Evolutionary conservation across 192 early-diverging fungal genomes (phyloP), one percentile per base, ranked within the genome.

Genomic region (Umbelopsis sp.): DNA sequence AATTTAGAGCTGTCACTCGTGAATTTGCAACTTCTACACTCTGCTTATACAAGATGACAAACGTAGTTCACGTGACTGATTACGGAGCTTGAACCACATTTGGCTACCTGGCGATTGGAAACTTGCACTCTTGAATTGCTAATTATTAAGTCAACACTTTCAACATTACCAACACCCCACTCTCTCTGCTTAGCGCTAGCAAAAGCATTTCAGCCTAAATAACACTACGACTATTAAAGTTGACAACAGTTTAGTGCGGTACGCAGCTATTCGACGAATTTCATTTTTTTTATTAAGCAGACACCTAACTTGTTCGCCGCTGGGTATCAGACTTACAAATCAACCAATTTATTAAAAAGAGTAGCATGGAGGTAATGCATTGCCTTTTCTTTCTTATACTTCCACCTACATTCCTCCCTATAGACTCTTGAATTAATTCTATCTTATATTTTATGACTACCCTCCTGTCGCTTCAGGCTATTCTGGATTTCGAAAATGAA

Each of bases 401-500:
- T 61, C 25, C 9, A 35, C 15, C 30, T 55, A 18, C 27, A 30
- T 35, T 35, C 7, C 1, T 35, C 16, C 0, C 27, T 7, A 12
- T 61, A 61, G 27, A 27, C 30, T 35, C 30, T 15, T n/a, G n/a
- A 15, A 58, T 15, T 25, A 35, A 10, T 18, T 30, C 27, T 61
- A 25, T 18, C 55, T 61, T n/a, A n/a, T n/a, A 8, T 12, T 27
- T 61, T 16, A 27, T 25, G 55, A n/a, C 55, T 22, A 16, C 4
- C 25, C 3, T 61, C 55, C 55, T 35, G 55, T 4, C 25, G 18
- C 33, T 13, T 61, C 55, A 61, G 55, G 55, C 55, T 65, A 88
- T 98, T 76, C 86, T 98, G 69, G 95, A 98, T 77, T 97, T 97
- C 76, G 89, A 84, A 72, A 83, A 84, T 73, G 93, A 96, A 64